phyloP scores from a whole-genome alignment of 192 early-diverging fungal species.

The Backusella luteola region DNA sequence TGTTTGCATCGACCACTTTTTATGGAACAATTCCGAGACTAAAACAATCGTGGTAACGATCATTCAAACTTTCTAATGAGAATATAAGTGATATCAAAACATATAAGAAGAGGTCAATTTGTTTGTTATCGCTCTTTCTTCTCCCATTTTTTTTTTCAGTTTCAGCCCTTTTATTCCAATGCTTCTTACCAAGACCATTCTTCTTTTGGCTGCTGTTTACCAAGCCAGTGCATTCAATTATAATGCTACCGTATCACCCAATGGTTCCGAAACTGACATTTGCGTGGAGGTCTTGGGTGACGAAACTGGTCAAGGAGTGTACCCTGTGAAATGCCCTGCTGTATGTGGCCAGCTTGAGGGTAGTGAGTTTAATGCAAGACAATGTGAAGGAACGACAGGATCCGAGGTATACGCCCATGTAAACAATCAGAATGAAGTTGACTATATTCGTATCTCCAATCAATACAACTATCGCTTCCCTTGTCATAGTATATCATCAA shows the following conservation, averaged over 20 bases:
- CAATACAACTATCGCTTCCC: neutral
- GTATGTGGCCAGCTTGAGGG: neutral
- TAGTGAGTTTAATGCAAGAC: neutral
- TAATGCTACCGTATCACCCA: neutral
- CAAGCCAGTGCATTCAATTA: neutral
- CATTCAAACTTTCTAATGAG: neutral
- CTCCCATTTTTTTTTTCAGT: neutral
- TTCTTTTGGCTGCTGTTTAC: neutral
- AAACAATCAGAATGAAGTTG: neutral
- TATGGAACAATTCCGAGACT: neutral
- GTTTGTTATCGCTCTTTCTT: neutral
- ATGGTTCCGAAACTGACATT: neutral
- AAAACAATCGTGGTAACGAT: neutral
- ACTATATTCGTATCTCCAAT: neutral
- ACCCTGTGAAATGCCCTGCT: neutral
- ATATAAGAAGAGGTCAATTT: neutral
- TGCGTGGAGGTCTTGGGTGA: neutral
- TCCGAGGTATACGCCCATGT: neutral
- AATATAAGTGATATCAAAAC: neutral
- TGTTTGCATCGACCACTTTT: neutral
- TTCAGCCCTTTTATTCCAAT: neutral
- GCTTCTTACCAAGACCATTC: neutral
- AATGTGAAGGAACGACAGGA: neutral
- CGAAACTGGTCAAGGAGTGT: neutral
- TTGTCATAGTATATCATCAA: neutral